Base-by-base conservation (phyloP, 208 protist genomes). In the Phytomonas francai region DNA sequence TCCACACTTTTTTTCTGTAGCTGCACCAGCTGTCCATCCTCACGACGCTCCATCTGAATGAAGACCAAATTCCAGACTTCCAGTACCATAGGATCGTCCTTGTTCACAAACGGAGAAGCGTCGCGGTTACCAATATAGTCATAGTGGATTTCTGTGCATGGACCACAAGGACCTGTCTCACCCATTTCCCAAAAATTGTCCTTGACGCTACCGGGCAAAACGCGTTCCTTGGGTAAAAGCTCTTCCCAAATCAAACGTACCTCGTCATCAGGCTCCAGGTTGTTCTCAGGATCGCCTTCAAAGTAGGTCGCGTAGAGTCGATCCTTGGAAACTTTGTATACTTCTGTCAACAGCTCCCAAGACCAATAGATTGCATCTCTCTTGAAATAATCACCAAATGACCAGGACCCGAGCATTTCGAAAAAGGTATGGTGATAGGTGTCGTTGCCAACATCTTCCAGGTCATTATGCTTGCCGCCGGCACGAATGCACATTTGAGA, bases 141-240 rank as follows among this genome's bases (percentile, higher is more conserved):
- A 73, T 97, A 99, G 84, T 99, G 98, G 25, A 99, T 89, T 81
- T 99, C 98, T 29, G 95, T 93, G 88, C 98, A 99, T 39, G 98
- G 98, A 16, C 98, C 98, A 74, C 98, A 99, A 28, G 98, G 98
- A 30, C 97, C 97, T 1, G 89, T 97, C 61, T 99, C 97, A 19
- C 98, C 98, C 98, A 99, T 99, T 83, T 99, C 98, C 98, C 98
- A 99, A 80, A 99, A 99, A 85, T 99, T 99, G 69, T 99, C 98
- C 84, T 99, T 98, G 61, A 89, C 90, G 79, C 88, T 92, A 30
- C 88, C 93, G 31, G 91, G 89, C 14, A 99, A 76, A 28, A 99
- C 87, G 66, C 91, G 91, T 36, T 84, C 76, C 22, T 80, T 84
- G 22, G 95, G 92, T n/a, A 99, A 73, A 67, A 88, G 92, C 69